Evolutionary conservation across 495 filamentous ascomycete genomes (phyloP).

Genomic region (Neurospora sp.): DNA sequence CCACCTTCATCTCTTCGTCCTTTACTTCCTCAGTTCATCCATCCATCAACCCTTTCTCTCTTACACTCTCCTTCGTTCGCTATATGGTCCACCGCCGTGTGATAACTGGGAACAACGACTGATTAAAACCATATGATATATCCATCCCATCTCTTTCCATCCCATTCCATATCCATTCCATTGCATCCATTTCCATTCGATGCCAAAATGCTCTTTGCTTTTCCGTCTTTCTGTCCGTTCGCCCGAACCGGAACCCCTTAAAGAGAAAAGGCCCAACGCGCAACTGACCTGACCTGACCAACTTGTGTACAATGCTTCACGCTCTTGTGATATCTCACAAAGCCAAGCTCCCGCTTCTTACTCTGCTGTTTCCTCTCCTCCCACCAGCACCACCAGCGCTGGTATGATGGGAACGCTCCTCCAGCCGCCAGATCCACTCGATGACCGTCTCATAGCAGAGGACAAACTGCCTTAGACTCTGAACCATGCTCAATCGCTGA

Average conservation of each 20-base stretch:
- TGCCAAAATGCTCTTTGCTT: background rate
- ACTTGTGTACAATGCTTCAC: background rate
- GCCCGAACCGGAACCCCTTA: background rate
- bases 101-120: background rate
- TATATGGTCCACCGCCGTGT: background rate
- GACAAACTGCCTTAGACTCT: constrained; percentile 88
- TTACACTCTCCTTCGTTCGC: background rate
- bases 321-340: background rate
- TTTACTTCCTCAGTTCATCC: background rate
- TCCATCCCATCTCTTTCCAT: background rate
- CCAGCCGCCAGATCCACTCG: constrained; percentile 61
- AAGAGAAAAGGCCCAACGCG: background rate
- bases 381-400: background rate
- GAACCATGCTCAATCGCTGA: constrained; percentile 93
- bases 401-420: constrained; percentile 16
- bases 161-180: background rate
- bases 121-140: background rate
- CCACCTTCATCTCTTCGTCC: background rate
- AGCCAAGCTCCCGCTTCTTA: constrained; percentile 20
- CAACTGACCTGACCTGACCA: background rate
- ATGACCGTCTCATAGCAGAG: constrained; percentile 92
- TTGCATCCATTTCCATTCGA: background rate
- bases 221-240: background rate
- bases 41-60: background rate
- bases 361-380: constrained; percentile 6